Percentiles rank a stretch among this genome's conserved stretches.
Conservation (phyloP, 148 eudicot species). For the Vaccinium darrowii region DNA sequence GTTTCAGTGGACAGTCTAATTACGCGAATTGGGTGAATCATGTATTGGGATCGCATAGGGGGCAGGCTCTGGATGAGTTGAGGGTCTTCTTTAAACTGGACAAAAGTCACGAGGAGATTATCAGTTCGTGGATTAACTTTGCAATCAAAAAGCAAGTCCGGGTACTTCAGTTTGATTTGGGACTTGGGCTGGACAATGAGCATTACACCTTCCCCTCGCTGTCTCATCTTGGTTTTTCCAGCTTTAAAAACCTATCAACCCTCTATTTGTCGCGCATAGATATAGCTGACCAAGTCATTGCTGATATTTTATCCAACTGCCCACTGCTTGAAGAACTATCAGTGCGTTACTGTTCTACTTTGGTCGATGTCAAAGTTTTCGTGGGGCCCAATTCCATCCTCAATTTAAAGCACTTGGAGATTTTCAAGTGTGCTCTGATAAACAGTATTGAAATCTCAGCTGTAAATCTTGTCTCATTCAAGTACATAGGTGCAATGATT, state of each 20-base stretch:
- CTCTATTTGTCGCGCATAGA: neutral
- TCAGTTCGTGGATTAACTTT: neutral
- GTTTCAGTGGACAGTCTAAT: neutral
- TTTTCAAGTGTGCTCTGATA: neutral
- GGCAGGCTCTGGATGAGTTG: neutral
- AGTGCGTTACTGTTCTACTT: neutral
- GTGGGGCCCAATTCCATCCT: neutral
- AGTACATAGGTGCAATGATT: neutral
- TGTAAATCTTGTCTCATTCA: neutral
- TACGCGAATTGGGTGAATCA: neutral
- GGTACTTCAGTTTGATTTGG: neutral
- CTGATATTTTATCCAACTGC: neutral
- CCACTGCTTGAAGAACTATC: neutral
- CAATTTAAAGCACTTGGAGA: constrained; percentile 1
- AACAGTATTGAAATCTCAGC: neutral
- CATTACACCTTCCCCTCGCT: neutral
- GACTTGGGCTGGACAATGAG: neutral
- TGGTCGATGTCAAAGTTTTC: neutral
- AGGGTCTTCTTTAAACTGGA: neutral
- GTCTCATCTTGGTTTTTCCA: neutral
- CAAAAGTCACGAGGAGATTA: neutral
- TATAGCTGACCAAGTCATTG: neutral
- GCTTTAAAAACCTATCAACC: neutral
- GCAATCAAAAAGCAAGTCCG: neutral
- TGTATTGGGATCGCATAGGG: neutral